Evolutionary conservation across 2,329 filamentous ascomycete genomes (phyloP).

Genomic region (Plectosphaerella cucumerina): DNA sequence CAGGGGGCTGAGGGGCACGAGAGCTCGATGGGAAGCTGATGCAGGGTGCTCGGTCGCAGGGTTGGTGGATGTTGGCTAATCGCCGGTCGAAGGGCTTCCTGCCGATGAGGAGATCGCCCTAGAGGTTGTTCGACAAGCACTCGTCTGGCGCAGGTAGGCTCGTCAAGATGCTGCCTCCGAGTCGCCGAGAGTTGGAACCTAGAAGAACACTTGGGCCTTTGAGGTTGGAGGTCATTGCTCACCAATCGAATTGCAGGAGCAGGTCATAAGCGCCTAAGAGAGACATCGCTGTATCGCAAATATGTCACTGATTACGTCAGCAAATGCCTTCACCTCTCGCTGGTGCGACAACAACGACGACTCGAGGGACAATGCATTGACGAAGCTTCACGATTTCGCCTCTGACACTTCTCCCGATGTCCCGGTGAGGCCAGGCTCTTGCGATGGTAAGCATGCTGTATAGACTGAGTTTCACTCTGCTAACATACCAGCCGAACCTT

Average conservation of each 20-base stretch:
- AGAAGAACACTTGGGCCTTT: constrained; percentile 3
- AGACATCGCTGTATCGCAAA: too few relatives aligned
- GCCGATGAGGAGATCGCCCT: neutral
- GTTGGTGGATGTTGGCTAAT: neutral
- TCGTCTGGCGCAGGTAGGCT: neutral
- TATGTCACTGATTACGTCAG: too few relatives aligned
- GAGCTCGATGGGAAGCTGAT: constrained; percentile 4
- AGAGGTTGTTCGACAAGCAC: neutral
- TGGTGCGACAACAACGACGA: too few relatives aligned
- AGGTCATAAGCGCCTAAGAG: too few relatives aligned
- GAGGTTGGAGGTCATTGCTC: neutral
- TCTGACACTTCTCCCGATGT: too few relatives aligned
- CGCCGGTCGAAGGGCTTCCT: neutral
- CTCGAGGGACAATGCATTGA: too few relatives aligned
- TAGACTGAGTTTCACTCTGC: neutral
- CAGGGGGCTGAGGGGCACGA: constrained; percentile 20
- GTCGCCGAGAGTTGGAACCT: neutral
- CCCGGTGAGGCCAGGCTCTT: neutral
- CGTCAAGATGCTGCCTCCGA: neutral
- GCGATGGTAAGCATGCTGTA: too few relatives aligned
- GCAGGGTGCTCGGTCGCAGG: neutral
- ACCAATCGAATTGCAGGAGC: too few relatives aligned
- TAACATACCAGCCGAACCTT: constrained; percentile 63
- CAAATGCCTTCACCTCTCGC: too few relatives aligned
- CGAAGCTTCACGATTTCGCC: too few relatives aligned